These are phyloP conservation scores for Pyricularia grisea DNA, from an alignment of 2,329 filamentous ascomycete genomes.

Conservation along the genomic window DNA sequence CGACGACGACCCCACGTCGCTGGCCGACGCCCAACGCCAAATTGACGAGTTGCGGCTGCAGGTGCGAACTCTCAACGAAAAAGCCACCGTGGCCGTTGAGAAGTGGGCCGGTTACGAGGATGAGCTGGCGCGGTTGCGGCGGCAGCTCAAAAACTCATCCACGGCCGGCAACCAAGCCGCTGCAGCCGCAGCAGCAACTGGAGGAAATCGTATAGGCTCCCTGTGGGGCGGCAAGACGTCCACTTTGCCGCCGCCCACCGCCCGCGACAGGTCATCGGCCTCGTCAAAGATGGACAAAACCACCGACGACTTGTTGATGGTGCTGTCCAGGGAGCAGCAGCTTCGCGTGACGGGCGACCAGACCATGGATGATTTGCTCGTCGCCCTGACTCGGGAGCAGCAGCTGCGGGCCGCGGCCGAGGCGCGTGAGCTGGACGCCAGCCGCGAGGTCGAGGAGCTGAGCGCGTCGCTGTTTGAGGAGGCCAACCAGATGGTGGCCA, in stretches of 20 bases:
- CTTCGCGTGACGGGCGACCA: slow-evolving; percentile 8
- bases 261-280: slow-evolving; percentile 11
- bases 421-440: slow-evolving; percentile 54
- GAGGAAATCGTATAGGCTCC: slow-evolving; percentile 1
- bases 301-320: not conserved
- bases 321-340: slow-evolving; percentile 7
- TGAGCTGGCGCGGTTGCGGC: slow-evolving; percentile 54
- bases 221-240: not conserved
- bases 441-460: slow-evolving; percentile 69
- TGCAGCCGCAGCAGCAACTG: not conserved
- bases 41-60: slow-evolving; percentile 64
- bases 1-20: slow-evolving; percentile 13
- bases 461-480: slow-evolving; percentile 68
- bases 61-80: slow-evolving; percentile 60
- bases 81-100: slow-evolving; percentile 55
- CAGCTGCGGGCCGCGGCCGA: slow-evolving; percentile 60
- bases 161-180: slow-evolving; percentile 9
- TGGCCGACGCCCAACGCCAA: slow-evolving; percentile 46
- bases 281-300: slow-evolving; percentile 2
- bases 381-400: slow-evolving; percentile 58
- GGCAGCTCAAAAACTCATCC: slow-evolving; percentile 12
- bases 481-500: slow-evolving; percentile 81
- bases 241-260: slow-evolving; percentile 2
- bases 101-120: slow-evolving; percentile 74
- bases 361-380: slow-evolving; percentile 42